These are phyloP conservation scores for Trichoderma gracile DNA, from an alignment of 2,329 filamentous ascomycete genomes.

Conservation along the genomic window DNA sequence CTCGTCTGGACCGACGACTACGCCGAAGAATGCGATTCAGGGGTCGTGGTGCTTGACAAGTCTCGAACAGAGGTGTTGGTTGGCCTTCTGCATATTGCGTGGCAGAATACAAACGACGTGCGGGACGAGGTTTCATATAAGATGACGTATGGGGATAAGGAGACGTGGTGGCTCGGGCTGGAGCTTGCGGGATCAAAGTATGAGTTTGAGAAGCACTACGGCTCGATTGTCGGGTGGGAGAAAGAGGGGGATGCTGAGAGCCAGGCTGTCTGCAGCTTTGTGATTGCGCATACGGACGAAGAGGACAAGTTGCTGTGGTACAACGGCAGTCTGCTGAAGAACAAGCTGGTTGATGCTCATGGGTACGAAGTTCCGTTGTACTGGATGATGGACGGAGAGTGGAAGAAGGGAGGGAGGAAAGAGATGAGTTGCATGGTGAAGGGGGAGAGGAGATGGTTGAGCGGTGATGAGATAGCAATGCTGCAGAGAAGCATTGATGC, in stretches of 20 bases:
- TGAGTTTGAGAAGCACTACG: conserved; percentile 45
- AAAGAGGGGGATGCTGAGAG: conserved; percentile 2
- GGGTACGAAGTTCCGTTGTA: conserved; percentile 41
- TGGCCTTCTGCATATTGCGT: conserved; percentile 45
- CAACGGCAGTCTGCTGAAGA: conserved; percentile 46
- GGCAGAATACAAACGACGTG: conserved; percentile 46
- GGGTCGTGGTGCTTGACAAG: conserved; percentile 47
- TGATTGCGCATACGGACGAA: conserved; percentile 47
- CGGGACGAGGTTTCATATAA: conserved; percentile 45
- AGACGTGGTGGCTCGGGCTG: conserved; percentile 49
- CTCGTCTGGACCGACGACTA: conserved; percentile 44
- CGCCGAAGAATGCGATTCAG: conserved; percentile 46
- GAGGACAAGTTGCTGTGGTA: conserved; percentile 44
- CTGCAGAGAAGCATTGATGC: conserved; percentile 21
- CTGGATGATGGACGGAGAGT: conserved; percentile 45
- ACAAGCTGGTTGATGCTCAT: conserved; percentile 37
- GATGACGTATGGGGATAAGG: conserved; percentile 48
- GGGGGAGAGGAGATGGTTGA: conserved; percentile 21
- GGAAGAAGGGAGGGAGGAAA: conserved; percentile 40
- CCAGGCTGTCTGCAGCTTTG: conserved; percentile 43
- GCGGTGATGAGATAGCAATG: not conserved
- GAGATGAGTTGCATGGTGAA: conserved; percentile 44
- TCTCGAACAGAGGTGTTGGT: conserved; percentile 40
- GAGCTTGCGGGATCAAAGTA: conserved; percentile 44
- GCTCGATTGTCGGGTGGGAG: conserved; percentile 43